These are phyloP conservation scores for Vishniacozyma victoriae DNA, from an alignment of 768 basidiomycete species.

Conservation along the genomic window DNA sequence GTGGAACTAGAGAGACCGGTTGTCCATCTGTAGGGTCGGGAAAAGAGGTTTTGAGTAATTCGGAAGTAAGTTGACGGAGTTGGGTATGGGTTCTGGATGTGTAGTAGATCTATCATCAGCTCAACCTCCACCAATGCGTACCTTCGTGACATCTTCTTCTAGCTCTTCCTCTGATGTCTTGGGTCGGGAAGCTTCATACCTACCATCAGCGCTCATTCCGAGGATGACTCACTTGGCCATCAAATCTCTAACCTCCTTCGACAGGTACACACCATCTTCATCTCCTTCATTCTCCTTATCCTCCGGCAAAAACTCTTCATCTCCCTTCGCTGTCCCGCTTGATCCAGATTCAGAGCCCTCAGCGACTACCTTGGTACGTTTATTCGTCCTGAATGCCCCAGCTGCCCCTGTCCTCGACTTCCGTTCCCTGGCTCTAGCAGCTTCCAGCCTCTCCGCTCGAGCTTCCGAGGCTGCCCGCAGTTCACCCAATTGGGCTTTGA, in stretches of 20 bases:
- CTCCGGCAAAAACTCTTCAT: slow-evolving; percentile 65
- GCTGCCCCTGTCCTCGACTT: slow-evolving; percentile 2
- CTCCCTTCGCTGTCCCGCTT: slow-evolving; percentile 18
- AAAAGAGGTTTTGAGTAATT: slow-evolving; percentile 67
- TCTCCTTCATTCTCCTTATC: slow-evolving; percentile 50
- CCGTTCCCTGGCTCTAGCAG: slow-evolving; percentile 35
- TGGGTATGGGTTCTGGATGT: slow-evolving; percentile 96
- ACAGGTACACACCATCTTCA: slow-evolving; percentile 55
- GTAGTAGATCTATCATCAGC: slow-evolving; percentile 61
- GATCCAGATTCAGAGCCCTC: not conserved
- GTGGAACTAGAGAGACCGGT: slow-evolving; percentile 62
- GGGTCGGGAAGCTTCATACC: slow-evolving; percentile 28
- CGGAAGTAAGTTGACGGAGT: slow-evolving; percentile 80
- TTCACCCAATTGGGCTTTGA: slow-evolving; percentile 28
- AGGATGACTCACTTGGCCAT: slow-evolving; percentile 65
- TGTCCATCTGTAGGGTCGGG: slow-evolving; percentile 2
- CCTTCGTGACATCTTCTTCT: slow-evolving; percentile 44
- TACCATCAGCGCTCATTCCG: slow-evolving; percentile 3
- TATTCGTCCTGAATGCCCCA: slow-evolving; percentile 12
- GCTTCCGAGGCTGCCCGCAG: slow-evolving; percentile 15
- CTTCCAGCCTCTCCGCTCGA: slow-evolving; percentile 13
- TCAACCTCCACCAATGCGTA: slow-evolving; percentile 5
- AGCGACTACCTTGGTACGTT: slow-evolving; percentile 8
- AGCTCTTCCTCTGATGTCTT: slow-evolving; percentile 22
- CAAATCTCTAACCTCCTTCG: slow-evolving; percentile 68